Evolutionary conservation across 805 yeast genomes (phyloP).

Genomic region (Lachancea fermentati): DNA sequence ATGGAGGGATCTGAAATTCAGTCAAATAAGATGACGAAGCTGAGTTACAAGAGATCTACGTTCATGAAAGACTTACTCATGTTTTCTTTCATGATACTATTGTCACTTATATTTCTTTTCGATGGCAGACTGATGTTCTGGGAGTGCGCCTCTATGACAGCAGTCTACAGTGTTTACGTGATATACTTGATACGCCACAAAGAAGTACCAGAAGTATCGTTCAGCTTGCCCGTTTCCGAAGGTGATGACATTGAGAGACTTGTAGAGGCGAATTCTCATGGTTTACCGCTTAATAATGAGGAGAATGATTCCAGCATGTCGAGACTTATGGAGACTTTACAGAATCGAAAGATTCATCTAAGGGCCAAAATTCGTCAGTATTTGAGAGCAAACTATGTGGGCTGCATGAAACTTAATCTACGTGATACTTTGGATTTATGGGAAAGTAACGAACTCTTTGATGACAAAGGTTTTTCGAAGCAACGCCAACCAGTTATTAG

Average conservation of each 20-base stretch:
- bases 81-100: slow-evolving; percentile 45
- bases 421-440: slow-evolving; percentile 27
- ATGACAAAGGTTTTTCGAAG: background rate
- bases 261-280: too few relatives aligned
- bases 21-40: too few relatives aligned
- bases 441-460: slow-evolving; percentile 19
- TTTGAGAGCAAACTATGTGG: slow-evolving; percentile 21
- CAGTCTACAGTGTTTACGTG: slow-evolving; percentile 55
- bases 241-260: too few relatives aligned
- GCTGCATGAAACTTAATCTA: slow-evolving; percentile 25
- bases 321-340: slow-evolving; percentile 1
- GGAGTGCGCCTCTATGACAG: slow-evolving; percentile 55
- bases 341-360: slow-evolving; percentile 15
- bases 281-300: too few relatives aligned
- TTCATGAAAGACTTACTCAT: slow-evolving; percentile 60
- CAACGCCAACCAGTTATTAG: slow-evolving; percentile 6
- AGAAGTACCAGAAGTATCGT: background rate
- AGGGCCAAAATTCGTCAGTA: slow-evolving; percentile 19
- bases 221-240: background rate
- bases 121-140: slow-evolving; percentile 49
- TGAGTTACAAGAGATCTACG: slow-evolving; percentile 32
- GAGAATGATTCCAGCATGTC: background rate
- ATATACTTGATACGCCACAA: slow-evolving; percentile 36
- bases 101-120: slow-evolving; percentile 46
- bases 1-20: too few relatives aligned